Conservation (phyloP, 1,284 basidiomycete genomes). For the Paramarasmius palmivorus region DNA sequence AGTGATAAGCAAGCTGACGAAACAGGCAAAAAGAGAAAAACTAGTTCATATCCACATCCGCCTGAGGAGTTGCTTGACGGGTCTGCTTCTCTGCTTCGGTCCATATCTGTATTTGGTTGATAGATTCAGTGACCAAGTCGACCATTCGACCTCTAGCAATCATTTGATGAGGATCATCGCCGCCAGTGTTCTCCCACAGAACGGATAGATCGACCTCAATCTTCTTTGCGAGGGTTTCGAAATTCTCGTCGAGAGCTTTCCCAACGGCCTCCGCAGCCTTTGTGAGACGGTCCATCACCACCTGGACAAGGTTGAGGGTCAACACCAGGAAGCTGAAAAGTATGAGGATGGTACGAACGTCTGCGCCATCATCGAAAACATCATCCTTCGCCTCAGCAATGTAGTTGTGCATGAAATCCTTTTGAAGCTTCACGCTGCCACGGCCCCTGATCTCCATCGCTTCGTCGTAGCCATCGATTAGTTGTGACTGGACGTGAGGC, state of each 20-base stretch:
- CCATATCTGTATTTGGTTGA: constrained; percentile 46
- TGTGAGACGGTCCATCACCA: constrained; percentile 46
- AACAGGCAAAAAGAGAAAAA: background rate
- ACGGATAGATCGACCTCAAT: constrained; percentile 60
- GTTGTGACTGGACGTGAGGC: constrained; percentile 53
- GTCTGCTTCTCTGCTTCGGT: constrained; percentile 35
- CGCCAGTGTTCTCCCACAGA: constrained; percentile 52
- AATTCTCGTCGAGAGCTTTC: constrained; percentile 42
- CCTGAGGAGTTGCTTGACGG: constrained; percentile 5
- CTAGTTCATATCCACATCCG: constrained; percentile 20
- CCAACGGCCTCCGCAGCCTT: constrained; percentile 51
- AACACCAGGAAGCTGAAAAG: too few relatives aligned
- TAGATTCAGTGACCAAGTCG: constrained; percentile 35
- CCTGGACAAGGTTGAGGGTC: too few relatives aligned
- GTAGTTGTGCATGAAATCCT: constrained; percentile 49
- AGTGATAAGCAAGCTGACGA: too few relatives aligned
- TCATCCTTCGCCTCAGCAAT: constrained; percentile 44
- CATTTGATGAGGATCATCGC: constrained; percentile 47
- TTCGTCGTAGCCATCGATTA: constrained; percentile 48
- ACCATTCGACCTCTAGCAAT: constrained; percentile 40
- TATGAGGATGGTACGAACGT: too few relatives aligned
- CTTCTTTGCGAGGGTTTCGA: constrained; percentile 56
- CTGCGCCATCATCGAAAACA: constrained; percentile 54
- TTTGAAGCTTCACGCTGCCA: constrained; percentile 62
- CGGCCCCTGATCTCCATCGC: constrained; percentile 54